Evolutionary conservation across 208 protist species (phyloP).

Genomic region (Leishmania major): DNA sequence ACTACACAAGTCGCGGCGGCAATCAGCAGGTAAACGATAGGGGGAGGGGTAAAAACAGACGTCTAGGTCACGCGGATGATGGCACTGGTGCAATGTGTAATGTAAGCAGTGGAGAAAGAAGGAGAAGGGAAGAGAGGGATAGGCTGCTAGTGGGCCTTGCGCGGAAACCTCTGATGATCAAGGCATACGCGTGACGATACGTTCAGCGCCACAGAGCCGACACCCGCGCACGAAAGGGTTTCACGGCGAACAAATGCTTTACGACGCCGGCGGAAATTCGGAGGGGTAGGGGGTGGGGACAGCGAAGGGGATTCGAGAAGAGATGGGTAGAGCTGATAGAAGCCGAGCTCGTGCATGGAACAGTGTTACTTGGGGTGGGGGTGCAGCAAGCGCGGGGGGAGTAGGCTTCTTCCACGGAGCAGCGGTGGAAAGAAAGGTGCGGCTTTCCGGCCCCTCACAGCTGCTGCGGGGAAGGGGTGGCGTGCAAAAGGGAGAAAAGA

Average conservation of each 20-base stretch:
- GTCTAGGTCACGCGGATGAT: neutral
- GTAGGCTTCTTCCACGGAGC: neutral
- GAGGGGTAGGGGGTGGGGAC: neutral
- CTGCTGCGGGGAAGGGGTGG: neutral
- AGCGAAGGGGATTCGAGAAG: neutral
- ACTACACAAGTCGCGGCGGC: neutral
- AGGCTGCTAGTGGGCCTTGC: neutral
- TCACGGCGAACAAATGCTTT: neutral
- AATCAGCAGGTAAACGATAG: neutral
- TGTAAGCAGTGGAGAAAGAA: neutral
- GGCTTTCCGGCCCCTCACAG: neutral
- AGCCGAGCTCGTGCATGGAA: neutral
- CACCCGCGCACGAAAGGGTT: neutral
- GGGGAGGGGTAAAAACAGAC: neutral
- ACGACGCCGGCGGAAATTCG: neutral
- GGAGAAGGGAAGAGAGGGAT: neutral
- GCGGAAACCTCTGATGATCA: neutral
- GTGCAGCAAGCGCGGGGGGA: neutral
- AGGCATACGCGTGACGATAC: neutral
- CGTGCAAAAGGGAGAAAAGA: constrained; percentile 1
- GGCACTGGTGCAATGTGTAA: neutral
- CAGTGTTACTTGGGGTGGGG: neutral
- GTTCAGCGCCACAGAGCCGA: neutral
- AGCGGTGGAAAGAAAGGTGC: neutral
- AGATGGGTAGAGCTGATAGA: neutral